Conservation (phyloP, 140 eudicot genomes). For the Erigeron philadelphicus region DNA sequence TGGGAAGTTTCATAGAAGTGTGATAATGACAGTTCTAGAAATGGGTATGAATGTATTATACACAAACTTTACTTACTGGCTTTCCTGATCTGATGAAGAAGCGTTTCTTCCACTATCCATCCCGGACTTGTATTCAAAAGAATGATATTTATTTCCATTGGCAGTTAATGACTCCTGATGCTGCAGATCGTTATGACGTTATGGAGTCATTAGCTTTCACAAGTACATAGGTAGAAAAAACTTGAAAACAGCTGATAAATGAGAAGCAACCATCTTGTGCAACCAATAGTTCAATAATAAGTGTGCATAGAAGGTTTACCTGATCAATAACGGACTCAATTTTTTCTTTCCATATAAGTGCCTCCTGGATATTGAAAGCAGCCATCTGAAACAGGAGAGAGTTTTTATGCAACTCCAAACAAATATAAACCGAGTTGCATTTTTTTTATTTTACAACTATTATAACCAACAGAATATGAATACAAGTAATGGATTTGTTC, state of each 20-base stretch:
- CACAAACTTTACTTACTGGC: slow-evolving; percentile 73
- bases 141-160: slow-evolving; percentile 68
- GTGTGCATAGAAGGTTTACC: slow-evolving; percentile 40
- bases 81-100: slow-evolving; percentile 90
- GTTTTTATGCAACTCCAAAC: slow-evolving; percentile 12
- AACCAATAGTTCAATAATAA: slow-evolving; percentile 18
- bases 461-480: slow-evolving; percentile 11
- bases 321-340: slow-evolving; percentile 95
- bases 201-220: slow-evolving; percentile 17
- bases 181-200: slow-evolving; percentile 42
- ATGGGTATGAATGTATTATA: not conserved
- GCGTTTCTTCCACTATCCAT: slow-evolving; percentile 70
- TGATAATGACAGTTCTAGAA: no score
- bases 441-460: slow-evolving; percentile 11
- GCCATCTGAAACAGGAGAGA: slow-evolving; percentile 74
- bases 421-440: slow-evolving; percentile 15
- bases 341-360: slow-evolving; percentile 95
- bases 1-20: no score
- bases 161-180: slow-evolving; percentile 91
- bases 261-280: slow-evolving; percentile 2
- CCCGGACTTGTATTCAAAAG: slow-evolving; percentile 92
- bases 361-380: slow-evolving; percentile 99
- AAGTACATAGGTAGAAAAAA: not conserved
- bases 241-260: slow-evolving; percentile 1
- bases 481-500: not conserved